These are phyloP conservation scores for Sphagnum magellanicum DNA, from an alignment of 228 moss, liverwort and hornwort genomes.

Conservation along the genomic window DNA sequence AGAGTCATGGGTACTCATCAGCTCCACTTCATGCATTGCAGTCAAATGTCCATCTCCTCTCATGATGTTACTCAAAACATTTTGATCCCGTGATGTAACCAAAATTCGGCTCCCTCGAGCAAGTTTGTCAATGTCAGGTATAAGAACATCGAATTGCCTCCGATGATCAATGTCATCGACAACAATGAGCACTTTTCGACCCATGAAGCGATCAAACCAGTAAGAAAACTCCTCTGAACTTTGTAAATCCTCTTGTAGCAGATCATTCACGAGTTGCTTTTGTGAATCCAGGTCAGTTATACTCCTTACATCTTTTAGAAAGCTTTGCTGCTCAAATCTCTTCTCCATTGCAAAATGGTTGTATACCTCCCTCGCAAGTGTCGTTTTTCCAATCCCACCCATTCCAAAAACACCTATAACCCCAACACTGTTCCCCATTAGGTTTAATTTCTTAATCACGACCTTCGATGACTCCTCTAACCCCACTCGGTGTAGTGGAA, in stretches of 20 bases:
- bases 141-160: constrained; percentile 1
- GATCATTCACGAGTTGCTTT: constrained; percentile 4
- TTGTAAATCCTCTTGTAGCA: constrained; percentile 1
- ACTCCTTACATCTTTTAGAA: constrained; percentile 1
- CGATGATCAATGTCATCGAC: constrained; percentile 1
- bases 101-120: constrained; percentile 20
- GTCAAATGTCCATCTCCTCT: background rate
- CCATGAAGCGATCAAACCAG: background rate
- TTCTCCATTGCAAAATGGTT: constrained; percentile 8
- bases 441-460: background rate
- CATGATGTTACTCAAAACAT: constrained; percentile 1
- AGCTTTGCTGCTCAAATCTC: background rate
- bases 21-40: background rate
- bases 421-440: constrained; percentile 10
- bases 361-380: constrained; percentile 18
- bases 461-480: background rate
- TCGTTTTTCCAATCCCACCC: constrained; percentile 43
- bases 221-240: background rate
- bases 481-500: background rate
- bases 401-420: constrained; percentile 25
- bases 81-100: constrained; percentile 10
- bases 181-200: background rate
- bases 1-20: background rate
- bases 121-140: constrained; percentile 6
- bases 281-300: background rate